Conservation (phyloP, 2,329 filamentous ascomycete species). For the Cladosporium sp. region DNA sequence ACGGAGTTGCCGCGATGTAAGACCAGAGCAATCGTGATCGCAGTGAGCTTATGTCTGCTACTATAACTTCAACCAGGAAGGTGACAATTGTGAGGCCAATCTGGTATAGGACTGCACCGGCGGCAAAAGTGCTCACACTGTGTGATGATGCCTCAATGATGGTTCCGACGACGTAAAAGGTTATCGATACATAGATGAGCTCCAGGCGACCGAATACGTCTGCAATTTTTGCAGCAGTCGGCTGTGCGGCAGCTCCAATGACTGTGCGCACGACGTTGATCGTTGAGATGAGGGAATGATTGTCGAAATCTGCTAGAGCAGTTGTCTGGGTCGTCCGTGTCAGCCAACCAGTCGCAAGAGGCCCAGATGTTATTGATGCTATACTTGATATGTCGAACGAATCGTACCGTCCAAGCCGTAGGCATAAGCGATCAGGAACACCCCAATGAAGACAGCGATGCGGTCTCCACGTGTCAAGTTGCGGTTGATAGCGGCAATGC, state of each 20-base stretch:
- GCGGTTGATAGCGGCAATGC: conserved; percentile 58
- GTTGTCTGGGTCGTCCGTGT: conserved; percentile 41
- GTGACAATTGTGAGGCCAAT: conserved; percentile 64
- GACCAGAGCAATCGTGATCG: conserved; percentile 64
- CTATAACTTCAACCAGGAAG: conserved; percentile 63
- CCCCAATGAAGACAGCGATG: conserved; percentile 58
- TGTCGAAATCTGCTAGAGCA: conserved; percentile 53
- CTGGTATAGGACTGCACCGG: conserved; percentile 61
- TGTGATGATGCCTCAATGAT: conserved; percentile 57
- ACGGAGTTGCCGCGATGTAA: conserved; percentile 61
- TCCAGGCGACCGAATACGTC: conserved; percentile 61
- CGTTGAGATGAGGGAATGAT: conserved; percentile 59
- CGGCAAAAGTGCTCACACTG: conserved; percentile 54
- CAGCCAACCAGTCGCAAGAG: neutral
- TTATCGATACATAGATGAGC: conserved; percentile 55
- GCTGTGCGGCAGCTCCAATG: conserved; percentile 58
- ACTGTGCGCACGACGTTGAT: conserved; percentile 60
- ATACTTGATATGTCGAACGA: conserved; percentile 54
- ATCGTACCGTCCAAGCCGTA: conserved; percentile 63
- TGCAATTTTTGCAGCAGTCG: conserved; percentile 60
- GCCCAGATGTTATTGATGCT: neutral
- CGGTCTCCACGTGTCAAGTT: conserved; percentile 56
- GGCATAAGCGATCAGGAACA: conserved; percentile 64
- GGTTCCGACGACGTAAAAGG: conserved; percentile 58
- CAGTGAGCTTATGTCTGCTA: conserved; percentile 64